Evolutionary conservation across 2,329 filamentous ascomycete genomes (phyloP).

Genomic region (Scedosporium apiospermum): DNA sequence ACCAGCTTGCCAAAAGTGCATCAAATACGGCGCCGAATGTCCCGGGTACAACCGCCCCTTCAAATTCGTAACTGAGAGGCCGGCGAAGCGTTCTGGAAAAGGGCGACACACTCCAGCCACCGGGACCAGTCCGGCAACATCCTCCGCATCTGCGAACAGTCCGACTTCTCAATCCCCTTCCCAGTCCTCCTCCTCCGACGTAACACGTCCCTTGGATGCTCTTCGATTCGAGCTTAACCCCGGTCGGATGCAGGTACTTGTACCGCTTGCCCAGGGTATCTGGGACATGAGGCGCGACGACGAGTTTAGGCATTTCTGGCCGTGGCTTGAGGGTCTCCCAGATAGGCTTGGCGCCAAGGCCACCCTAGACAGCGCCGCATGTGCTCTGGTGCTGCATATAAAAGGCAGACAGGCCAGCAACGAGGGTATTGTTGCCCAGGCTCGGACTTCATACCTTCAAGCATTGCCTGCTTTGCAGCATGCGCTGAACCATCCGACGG

Average conservation of each 20-base stretch:
- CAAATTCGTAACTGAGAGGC: conserved; percentile 31
- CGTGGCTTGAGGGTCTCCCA: conserved; percentile 16
- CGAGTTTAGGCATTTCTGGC: conserved; percentile 11
- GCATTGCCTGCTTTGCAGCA: conserved; percentile 24
- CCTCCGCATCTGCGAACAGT: too few relatives aligned
- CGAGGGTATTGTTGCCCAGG: conserved; percentile 20
- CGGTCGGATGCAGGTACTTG: conserved; percentile 2
- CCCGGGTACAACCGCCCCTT: conserved; percentile 26
- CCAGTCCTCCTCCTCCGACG: not conserved
- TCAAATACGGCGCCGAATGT: conserved; percentile 26
- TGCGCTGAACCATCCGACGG: conserved; percentile 24
- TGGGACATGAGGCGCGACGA: not conserved
- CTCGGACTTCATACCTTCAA: conserved; percentile 27
- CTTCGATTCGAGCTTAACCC: not conserved
- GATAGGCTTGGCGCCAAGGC: conserved; percentile 23
- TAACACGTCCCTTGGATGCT: not conserved
- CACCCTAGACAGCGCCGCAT: conserved; percentile 28
- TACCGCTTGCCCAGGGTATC: conserved; percentile 2
- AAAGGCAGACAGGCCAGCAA: conserved; percentile 24
- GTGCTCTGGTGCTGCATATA: conserved; percentile 26
- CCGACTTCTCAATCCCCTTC: not conserved
- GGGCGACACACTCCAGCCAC: not conserved
- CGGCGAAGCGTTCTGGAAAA: conserved; percentile 19
- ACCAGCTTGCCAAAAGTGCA: conserved; percentile 30
- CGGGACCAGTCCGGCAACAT: not conserved